phyloP scores from a whole-genome alignment of 805 yeast species.

The Ogataea wickerhamii region DNA sequence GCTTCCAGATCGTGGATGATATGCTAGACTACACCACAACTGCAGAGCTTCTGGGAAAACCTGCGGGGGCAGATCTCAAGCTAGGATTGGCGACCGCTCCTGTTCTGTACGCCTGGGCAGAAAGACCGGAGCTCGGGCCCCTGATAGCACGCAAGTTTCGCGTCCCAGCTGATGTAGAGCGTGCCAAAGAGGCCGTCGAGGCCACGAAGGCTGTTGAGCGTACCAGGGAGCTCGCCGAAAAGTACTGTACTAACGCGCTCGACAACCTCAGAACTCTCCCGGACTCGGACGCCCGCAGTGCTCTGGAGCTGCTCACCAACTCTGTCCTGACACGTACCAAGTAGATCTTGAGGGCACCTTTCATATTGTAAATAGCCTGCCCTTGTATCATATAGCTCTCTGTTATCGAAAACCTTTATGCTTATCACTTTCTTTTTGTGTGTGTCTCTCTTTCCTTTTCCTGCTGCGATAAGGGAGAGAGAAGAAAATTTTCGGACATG shows the following conservation, averaged over 20 bases:
- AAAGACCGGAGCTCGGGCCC: constrained; percentile 78
- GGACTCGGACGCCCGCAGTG: constrained; percentile 84
- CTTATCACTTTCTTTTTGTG: too few relatives aligned
- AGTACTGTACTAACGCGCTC: constrained; percentile 74
- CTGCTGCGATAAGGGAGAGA: too few relatives aligned
- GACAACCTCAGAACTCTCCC: constrained; percentile 71
- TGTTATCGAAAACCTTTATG: too few relatives aligned
- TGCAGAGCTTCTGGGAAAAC: constrained; percentile 83
- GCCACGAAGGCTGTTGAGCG: constrained; percentile 69
- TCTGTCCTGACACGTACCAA: constrained; percentile 79
- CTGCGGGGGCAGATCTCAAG: constrained; percentile 91
- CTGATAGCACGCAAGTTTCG: constrained; percentile 80
- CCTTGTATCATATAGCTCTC: too few relatives aligned
- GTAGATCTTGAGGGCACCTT: too few relatives aligned
- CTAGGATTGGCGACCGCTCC: constrained; percentile 97
- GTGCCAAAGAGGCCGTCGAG: constrained; percentile 72
- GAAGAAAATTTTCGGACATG: too few relatives aligned
- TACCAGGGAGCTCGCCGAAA: constrained; percentile 72
- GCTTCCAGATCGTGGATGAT: constrained; percentile 96
- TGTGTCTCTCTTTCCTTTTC: too few relatives aligned
- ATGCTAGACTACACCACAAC: constrained; percentile 92
- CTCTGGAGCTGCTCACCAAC: constrained; percentile 79
- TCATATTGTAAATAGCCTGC: too few relatives aligned
- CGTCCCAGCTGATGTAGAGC: constrained; percentile 76
- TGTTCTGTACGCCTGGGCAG: constrained; percentile 89